These are phyloP conservation scores for Ambrosia artemisiifolia DNA, from an alignment of 129 eudicot species.

Conservation along the genomic window DNA sequence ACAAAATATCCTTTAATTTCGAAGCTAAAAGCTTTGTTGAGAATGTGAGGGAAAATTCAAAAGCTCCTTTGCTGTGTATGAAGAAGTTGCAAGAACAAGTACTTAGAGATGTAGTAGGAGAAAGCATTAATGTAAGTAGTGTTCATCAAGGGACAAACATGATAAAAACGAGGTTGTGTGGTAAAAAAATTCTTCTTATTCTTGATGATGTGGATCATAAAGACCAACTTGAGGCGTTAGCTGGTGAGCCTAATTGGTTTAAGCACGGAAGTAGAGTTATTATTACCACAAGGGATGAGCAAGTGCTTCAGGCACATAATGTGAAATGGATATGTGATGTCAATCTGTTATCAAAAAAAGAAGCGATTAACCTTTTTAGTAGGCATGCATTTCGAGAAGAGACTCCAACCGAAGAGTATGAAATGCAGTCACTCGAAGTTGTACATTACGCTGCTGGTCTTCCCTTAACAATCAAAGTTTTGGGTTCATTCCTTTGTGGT, in stretches of 20 bases:
- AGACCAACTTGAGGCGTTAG: not conserved
- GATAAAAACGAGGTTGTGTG: not conserved
- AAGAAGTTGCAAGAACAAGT: not conserved
- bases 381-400: conserved; percentile 38
- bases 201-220: not conserved
- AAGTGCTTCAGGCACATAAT: not conserved
- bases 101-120: not conserved
- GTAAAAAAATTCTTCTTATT: not conserved
- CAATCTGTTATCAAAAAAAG: not conserved
- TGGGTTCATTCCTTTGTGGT: not conserved
- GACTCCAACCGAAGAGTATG: conserved; percentile 11
- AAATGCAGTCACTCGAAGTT: not conserved
- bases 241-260: not conserved
- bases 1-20: not conserved
- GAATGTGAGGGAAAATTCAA: not conserved
- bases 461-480: conserved; percentile 9
- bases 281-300: conserved; percentile 5
- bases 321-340: not conserved
- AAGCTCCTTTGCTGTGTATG: not conserved
- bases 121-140: not conserved
- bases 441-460: conserved; percentile 34
- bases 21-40: conserved; percentile 9
- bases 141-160: not conserved
- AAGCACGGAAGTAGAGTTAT: conserved; percentile 13
- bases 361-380: conserved; percentile 28